Base-by-base conservation (phyloP, 768 basidiomycete genomes). In the Suillus decipiens region DNA sequence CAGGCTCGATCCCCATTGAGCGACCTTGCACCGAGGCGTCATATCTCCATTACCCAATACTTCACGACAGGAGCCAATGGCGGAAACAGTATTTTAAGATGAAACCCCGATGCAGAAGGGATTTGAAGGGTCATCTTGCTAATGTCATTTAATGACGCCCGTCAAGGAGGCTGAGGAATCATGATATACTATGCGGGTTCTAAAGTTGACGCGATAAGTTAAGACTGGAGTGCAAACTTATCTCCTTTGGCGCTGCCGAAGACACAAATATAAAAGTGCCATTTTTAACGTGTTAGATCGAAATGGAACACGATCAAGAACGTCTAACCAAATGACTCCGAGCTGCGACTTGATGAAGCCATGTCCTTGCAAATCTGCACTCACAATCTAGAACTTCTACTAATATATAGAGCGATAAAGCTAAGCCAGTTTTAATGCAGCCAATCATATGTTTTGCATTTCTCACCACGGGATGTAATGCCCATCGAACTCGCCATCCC, bases 381-480 rank as follows among this genome's bases (percentile, higher is more conserved):
- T 57, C 37, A 57, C 37, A 28, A 31, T 28, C 22, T 39, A 15
- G 14, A 31, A 51, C 24, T 39, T 39, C 37, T 2, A 22, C 45
- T 14, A 45, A 22, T 47, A 7, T 6, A 41, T 24, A 24, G 2
- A 39, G 5, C 0, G 37, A 14, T 37, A 36, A 14, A n/a, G 47
- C 24, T 22, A 36, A 9, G 24, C n/a, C 33, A 28, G 37, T 34
- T 39, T 51, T 59, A 63, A 59, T 62, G 55, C 24, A 64, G 2
- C 61, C 31, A 68, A 69, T 62, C 59, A 64, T 37, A 41, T 34
- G 17, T 28, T 14, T 53, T 51, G 28, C 24, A 50, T 67, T 64
- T 66, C 66, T 70, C 62, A 67, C 66, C 31, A 14, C 15, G 53
- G 17, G 24, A 55, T 12, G 11, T 39, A 34, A 15, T 47, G 22